A percentile compares a stretch with the other conserved stretches of the same genome.
Evolutionary conservation across 306 rosid genomes (phyloP).

Genomic region (Abrus precatorius): DNA sequence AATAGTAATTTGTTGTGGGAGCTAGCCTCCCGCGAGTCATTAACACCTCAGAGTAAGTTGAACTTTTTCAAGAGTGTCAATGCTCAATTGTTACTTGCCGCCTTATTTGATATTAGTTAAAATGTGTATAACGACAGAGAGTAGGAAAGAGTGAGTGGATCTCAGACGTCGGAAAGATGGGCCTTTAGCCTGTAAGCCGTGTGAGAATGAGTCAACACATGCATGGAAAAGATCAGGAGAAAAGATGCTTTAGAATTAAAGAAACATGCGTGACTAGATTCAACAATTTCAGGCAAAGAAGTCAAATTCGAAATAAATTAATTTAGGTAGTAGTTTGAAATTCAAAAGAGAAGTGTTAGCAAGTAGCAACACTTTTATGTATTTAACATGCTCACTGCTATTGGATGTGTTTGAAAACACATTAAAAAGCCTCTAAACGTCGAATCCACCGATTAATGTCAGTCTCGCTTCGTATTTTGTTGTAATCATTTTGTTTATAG

Average conservation of each 20-base stretch:
- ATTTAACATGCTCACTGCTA: too few species aligned
- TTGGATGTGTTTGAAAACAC: too few species aligned
- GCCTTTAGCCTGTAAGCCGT: conserved; percentile 18
- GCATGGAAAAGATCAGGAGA: conserved; percentile 40
- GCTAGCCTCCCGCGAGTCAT: neutral
- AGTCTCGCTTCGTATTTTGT: neutral
- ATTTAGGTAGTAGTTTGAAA: conserved; percentile 36
- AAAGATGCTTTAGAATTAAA: conserved; percentile 28
- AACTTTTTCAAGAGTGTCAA: conserved; percentile 1
- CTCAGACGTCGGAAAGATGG: conserved; percentile 38
- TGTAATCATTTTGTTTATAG: conserved; percentile 5
- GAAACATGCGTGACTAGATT: conserved; percentile 46
- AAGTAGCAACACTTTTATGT: neutral
- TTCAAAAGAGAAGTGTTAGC: neutral
- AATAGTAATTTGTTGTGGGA: conserved; percentile 6
- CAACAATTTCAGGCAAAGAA: conserved; percentile 32
- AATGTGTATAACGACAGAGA: conserved; percentile 36
- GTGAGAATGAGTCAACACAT: conserved; percentile 41
- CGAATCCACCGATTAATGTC: neutral
- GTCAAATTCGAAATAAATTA: conserved; percentile 42
- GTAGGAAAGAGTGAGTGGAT: conserved; percentile 47
- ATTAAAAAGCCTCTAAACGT: too few species aligned
- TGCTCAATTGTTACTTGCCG: neutral
- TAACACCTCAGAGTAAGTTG: conserved; percentile 19
- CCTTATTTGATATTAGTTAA: conserved; percentile 29